Evolutionary conservation across 2,329 filamentous ascomycete species (phyloP).

Genomic region (Colletotrichum sp.): DNA sequence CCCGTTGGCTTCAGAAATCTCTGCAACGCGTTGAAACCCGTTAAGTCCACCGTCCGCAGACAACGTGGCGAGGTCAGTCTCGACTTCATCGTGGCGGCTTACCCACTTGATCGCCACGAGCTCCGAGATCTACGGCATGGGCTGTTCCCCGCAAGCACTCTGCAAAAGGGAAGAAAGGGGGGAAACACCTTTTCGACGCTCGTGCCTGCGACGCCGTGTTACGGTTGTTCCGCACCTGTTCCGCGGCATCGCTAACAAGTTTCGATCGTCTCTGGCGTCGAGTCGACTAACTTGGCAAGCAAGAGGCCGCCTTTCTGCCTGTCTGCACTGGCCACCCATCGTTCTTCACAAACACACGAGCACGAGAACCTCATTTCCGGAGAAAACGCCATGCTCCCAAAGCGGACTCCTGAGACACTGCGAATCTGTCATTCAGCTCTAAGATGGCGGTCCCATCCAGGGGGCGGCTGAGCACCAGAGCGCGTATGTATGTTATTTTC

Average conservation of each 20-base stretch:
- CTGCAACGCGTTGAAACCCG: not conserved
- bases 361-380: constrained; percentile 12
- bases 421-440: not conserved
- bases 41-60: not conserved
- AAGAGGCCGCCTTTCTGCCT: not conserved
- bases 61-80: constrained; percentile 9
- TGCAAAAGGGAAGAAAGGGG: not conserved
- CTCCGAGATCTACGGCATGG: constrained; percentile 18
- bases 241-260: not conserved
- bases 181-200: not conserved
- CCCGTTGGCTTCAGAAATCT: not conserved
- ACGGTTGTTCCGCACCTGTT: not conserved
- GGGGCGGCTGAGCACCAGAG: not conserved
- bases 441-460: not conserved
- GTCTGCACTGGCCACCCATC: not conserved
- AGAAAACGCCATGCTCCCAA: constrained; percentile 2
- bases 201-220: not conserved
- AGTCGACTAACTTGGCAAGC: not conserved
- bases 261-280: not conserved
- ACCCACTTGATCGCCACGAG: constrained; percentile 13
- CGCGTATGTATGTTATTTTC: not conserved
- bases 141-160: not conserved
- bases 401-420: constrained; percentile 2
- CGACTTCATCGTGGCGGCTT: not conserved
- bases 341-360: not conserved